A percentile compares a stretch with the other conserved stretches of the same genome.
Conservation (phyloP, 306 rosid species). For the Vigna hirtella region DNA sequence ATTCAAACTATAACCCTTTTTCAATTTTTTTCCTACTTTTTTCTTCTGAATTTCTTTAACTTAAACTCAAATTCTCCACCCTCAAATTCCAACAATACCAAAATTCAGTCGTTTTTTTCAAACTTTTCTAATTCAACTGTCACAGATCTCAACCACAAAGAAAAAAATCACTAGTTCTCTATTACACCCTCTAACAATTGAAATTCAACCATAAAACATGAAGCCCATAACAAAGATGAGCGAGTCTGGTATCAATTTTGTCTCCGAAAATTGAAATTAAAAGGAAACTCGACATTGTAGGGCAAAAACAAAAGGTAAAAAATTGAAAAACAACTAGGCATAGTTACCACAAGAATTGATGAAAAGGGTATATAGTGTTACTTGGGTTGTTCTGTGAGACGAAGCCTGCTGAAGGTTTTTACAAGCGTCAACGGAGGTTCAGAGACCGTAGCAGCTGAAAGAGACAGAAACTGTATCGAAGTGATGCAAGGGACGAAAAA, state of each 20-base stretch:
- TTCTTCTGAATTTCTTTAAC: not conserved
- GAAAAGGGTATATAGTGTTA: constrained; percentile 1
- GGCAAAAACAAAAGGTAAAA: not conserved
- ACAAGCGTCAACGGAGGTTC: constrained; percentile 12
- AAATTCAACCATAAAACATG: constrained; percentile 29
- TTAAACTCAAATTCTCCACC: constrained; percentile 58
- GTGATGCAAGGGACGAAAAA: not conserved
- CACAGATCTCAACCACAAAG: constrained; percentile 34
- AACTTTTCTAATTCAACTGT: constrained; percentile 52
- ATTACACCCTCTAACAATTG: constrained; percentile 47
- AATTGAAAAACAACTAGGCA: not conserved
- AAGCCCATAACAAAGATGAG: not conserved
- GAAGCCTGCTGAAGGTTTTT: constrained; percentile 47
- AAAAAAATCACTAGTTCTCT: constrained; percentile 53
- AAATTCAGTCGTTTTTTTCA: not conserved
- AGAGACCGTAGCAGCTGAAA: constrained; percentile 17
- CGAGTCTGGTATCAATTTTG: not conserved
- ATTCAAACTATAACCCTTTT: not conserved
- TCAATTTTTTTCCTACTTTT: not conserved
- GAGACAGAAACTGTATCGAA: not conserved
- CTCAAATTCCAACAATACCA: constrained; percentile 46
- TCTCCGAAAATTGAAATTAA: constrained; percentile 22
- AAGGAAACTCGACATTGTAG: not conserved
- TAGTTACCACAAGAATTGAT: not conserved
- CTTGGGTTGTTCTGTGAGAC: constrained; percentile 67